Base-by-base conservation (phyloP, 306 rosid species). In the Glycine soja region DNA sequence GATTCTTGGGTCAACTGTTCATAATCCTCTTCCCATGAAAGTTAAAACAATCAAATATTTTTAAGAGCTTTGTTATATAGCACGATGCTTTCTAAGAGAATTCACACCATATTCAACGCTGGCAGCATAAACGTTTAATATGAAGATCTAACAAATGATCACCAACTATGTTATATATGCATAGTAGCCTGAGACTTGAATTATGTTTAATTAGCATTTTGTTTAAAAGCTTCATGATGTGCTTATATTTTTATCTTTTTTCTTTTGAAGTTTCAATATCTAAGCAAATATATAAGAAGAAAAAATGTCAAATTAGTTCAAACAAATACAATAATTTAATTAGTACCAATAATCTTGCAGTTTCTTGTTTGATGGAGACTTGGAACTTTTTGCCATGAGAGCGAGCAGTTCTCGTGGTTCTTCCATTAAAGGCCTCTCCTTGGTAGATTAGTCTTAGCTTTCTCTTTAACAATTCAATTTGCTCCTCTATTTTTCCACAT, bases 321-420 rank as follows among this genome's bases (percentile, higher is more conserved):
- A 51, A 54, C 4, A n/a, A 76, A 58, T 36, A 32, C 2, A 66
- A 40, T 24, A 6, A 75, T 62, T 24, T 24, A 24, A 24, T 76
- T 1, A 73, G 54, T 93, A 95, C 98, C 97, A 95, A 86, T 82
- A 93, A 68, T 74, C 99, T 87, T 78, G 98, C 93, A 4, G 94
- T 91, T 84, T 95, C 98, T 93, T 90, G 90, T 88, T 90, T 95
- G 82, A 95, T 79, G 38, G 99, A 88, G 86, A 95, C 98, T 78
- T 91, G 97, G 65, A 93, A 93, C 78, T 95, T 95, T 87, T 83
- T 91, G 74, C 99, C 97, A 64, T 89, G 98, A 83, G 99, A 95
- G 24, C 98, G 95, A 30, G 97, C 98, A 3, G 94, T 95, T 80
- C 87, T 93, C 14, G 97, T 93, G 16, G 88, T 83, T 84, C 86